A percentile compares a stretch with the other conserved stretches of the same genome.
phyloP scores from a whole-genome alignment of 2,329 filamentous ascomycete species.

The Ceratocystis destructans region DNA sequence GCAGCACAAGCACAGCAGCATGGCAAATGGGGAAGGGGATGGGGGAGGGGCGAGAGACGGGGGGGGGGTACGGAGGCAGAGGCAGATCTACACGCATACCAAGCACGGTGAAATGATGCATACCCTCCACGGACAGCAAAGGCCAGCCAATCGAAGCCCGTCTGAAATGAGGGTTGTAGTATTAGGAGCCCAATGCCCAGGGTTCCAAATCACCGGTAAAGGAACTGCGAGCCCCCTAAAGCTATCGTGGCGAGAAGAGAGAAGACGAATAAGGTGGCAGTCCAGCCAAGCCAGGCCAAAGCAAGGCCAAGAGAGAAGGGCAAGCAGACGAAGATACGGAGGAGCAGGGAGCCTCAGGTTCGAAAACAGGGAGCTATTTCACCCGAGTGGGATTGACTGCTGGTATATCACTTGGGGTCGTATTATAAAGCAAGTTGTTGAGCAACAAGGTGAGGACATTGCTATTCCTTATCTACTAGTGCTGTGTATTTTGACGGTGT shows the following conservation, averaged over 20 bases:
- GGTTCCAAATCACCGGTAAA: conserved; percentile 1
- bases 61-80: no score
- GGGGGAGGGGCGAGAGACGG: no score
- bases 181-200: neutral
- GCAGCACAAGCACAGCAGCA: no score
- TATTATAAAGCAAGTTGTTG: neutral
- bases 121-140: neutral
- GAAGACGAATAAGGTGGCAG: neutral
- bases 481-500: neutral
- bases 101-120: no score
- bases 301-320: neutral
- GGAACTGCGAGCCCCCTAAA: neutral
- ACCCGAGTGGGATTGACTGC: neutral
- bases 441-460: conserved; percentile 3
- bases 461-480: conserved; percentile 3
- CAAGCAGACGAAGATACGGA: neutral
- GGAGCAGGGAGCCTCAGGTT: neutral
- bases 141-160: neutral
- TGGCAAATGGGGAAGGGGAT: neutral
- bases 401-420: neutral
- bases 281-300: neutral
- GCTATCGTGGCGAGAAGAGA: neutral
- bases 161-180: neutral
- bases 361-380: neutral
- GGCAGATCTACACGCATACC: no score